Evolutionary conservation across 148 eudicot species (phyloP), one percentile per base, ranked within the genome.

Genomic region (Fagopyrum homotropicum): DNA sequence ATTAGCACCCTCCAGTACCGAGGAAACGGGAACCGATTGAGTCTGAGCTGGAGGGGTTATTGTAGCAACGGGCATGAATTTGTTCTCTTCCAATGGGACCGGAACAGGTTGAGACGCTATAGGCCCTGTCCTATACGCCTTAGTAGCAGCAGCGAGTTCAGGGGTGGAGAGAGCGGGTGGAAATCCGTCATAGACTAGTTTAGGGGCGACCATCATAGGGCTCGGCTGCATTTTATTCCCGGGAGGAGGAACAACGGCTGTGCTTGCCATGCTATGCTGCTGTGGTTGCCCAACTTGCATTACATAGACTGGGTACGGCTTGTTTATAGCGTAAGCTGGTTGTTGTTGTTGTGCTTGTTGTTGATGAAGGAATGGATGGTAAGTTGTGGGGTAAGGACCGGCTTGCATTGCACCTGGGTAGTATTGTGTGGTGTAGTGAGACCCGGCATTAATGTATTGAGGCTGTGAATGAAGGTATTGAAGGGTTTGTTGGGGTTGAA

Each of bases 361-460:
- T 47, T 47, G 74, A 26, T 45, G 85, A 56, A 81, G 74, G 30
- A 83, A 87, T 14, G 89, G 77, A 61, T 85, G 89, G 77, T 85
- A 90, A 79, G 91, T 71, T 19, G 92, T 85, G 75, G 91, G 75
- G 77, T 84, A 90, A 55, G 91, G 69, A 35, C 89, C 75, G 10
- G 81, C 72, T 3, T 87, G 89, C n/a, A 85, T 17, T 15, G 87
- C 71, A 30, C 76, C 76, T 48, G 88, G 66, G 16, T 84, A 73
- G 75, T 85, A 94, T 59, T 91, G 96, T 63, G 88, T 80, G 15
- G 86, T 54, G 69, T 88, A 90, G 63, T 82, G 88, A 30, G 86
- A 9, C 70, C 79, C 86, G 51, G 83, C 74, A 22, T 84, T 90
- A 57, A 85, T 69, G 46, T 84, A 84, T 54, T 78, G 84, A 75